Evolutionary conservation across 1,284 basidiomycete species (phyloP).

Genomic region (Leccinum pseudoinsigne): DNA sequence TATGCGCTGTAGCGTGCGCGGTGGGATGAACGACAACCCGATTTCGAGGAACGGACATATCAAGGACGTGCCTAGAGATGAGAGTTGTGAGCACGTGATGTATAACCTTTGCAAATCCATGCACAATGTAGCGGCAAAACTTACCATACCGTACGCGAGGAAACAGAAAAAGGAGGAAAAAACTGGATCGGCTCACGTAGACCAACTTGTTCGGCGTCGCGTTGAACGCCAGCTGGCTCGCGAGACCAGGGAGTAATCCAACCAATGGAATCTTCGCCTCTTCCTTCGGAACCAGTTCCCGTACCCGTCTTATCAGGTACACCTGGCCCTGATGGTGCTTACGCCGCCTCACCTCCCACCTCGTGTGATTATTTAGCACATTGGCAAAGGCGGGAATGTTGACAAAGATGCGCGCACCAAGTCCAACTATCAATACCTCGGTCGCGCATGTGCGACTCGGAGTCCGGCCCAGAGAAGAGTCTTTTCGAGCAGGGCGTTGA

Average conservation of each 20-base stretch:
- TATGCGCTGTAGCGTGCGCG: constrained; percentile 60
- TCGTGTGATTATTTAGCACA: constrained; percentile 21
- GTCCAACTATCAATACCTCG: constrained; percentile 47
- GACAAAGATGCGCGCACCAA: constrained; percentile 56
- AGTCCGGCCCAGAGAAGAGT: constrained; percentile 72
- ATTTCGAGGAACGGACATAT: constrained; percentile 85
- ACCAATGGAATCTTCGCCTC: constrained; percentile 45
- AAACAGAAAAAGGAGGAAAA: background rate
- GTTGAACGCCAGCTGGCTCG: constrained; percentile 66
- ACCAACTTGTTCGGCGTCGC: constrained; percentile 81
- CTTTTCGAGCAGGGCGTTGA: constrained; percentile 39
- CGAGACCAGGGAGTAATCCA: constrained; percentile 44
- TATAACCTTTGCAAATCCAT: background rate
- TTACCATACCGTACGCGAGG: constrained; percentile 67
- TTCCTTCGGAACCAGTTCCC: constrained; percentile 23
- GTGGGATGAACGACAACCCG: constrained; percentile 71
- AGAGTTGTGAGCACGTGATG: background rate
- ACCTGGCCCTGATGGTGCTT: background rate
- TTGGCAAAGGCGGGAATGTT: constrained; percentile 27
- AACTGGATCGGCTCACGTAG: constrained; percentile 55
- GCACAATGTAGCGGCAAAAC: constrained; percentile 4
- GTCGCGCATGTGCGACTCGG: constrained; percentile 56
- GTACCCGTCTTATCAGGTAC: background rate
- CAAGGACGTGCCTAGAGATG: constrained; percentile 61
- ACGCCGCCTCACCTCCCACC: background rate